Evolutionary conservation across 2,329 filamentous ascomycete genomes (phyloP).

Genomic region (Lanzia echinophila): DNA sequence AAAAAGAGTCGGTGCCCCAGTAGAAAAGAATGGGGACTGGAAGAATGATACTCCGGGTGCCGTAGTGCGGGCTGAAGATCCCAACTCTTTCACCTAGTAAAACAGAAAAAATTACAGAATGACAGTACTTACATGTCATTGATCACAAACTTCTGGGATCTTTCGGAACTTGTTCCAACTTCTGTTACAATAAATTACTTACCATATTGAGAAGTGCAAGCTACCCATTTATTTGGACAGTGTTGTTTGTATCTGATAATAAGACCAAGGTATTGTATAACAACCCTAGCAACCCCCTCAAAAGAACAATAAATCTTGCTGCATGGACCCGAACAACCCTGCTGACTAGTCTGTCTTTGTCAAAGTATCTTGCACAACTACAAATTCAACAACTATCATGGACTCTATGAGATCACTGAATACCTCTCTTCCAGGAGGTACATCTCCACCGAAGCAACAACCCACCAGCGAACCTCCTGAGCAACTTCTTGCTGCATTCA

Average conservation of each 20-base stretch:
- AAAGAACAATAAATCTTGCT: not conserved
- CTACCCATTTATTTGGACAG: not conserved
- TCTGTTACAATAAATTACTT: not conserved
- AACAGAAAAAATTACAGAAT: not conserved
- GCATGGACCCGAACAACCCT: not conserved
- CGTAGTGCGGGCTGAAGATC: not conserved
- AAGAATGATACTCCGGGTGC: too few relatives aligned
- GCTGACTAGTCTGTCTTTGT: conserved; percentile 9
- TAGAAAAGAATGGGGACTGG: too few relatives aligned
- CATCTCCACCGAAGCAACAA: conserved; percentile 38
- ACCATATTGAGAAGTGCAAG: not conserved
- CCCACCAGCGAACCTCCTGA: conserved; percentile 45
- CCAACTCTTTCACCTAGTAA: not conserved
- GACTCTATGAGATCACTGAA: conserved; percentile 59
- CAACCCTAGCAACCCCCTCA: not conserved
- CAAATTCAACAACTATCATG: conserved; percentile 35
- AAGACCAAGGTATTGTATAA: conserved; percentile 3
- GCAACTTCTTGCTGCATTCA: conserved; percentile 74
- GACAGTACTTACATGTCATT: not conserved
- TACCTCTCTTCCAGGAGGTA: conserved; percentile 48
- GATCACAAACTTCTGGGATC: not conserved
- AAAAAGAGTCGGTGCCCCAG: not conserved
- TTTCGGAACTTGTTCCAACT: not conserved
- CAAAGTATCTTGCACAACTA: conserved; percentile 2
- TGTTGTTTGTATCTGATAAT: not conserved